phyloP scores from a whole-genome alignment of 2,329 filamentous ascomycete genomes.

The Paraphaeosphaeria sporulosa region DNA sequence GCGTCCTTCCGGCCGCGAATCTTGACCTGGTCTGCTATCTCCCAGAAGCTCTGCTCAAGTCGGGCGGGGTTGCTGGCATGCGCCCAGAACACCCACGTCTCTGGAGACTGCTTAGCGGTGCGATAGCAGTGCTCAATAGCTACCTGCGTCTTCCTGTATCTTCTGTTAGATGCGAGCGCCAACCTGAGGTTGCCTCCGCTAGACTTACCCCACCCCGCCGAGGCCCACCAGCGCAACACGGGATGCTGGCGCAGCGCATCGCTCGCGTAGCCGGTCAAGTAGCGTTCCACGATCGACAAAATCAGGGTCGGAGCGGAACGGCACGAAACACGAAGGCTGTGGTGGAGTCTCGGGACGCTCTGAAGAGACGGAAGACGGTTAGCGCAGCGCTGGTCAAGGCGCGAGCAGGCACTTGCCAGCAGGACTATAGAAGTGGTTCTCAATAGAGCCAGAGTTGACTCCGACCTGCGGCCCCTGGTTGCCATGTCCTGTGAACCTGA shows the following conservation, averaged over 20 bases:
- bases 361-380: background rate
- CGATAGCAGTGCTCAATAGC: conserved; percentile 24
- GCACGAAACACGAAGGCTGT: conserved; percentile 27
- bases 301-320: conserved; percentile 31
- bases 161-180: no score
- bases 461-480: conserved; percentile 3
- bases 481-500: background rate
- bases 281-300: conserved; percentile 30
- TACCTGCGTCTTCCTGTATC: conserved; percentile 24
- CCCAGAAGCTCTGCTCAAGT: conserved; percentile 22
- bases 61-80: conserved; percentile 23
- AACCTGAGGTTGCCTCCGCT: background rate
- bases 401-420: background rate
- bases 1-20: conserved; percentile 19
- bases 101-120: conserved; percentile 13
- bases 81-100: conserved; percentile 24
- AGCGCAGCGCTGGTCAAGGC: background rate
- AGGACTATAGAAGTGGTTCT: background rate
- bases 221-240: conserved; percentile 32
- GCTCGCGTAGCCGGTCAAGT: conserved; percentile 26
- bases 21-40: conserved; percentile 21
- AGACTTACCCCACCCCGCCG: conserved; percentile 14
- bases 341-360: conserved; percentile 21
- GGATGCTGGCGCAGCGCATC: conserved; percentile 41
- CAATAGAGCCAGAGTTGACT: background rate